Evolutionary conservation across 1,284 basidiomycete species (phyloP), one percentile per base, ranked within the genome.

Genomic region (Puccinia horiana): DNA sequence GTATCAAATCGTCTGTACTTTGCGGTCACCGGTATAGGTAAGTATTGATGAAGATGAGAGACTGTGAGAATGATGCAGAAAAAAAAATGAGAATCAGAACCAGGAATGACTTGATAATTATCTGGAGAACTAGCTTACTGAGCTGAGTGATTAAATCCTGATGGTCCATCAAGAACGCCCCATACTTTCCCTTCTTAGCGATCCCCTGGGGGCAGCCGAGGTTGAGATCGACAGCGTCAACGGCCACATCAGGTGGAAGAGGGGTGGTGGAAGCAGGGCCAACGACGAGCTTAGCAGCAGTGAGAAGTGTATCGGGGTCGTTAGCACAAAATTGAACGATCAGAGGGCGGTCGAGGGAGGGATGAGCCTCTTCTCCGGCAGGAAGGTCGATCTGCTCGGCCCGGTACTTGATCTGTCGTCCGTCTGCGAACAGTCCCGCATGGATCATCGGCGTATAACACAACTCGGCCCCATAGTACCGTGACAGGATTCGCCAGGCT

Each of bases 381-480:
- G 89, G 86, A 47, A 92, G 88, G 87, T 94, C 90, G 85, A 96
- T 96, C 83, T 91, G 90, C 69, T 90, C 89, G 83, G 90, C 89
- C 0, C 91, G 89, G 84, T 91, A 91, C 2, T 88, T 87, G 83
- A 90, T 89, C 1, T 88, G 52, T 35, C 83, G 88, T 20, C 89
- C 85, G 42, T 91, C 89, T 0, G 89, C 88, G 84, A 93, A 98
- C 86, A 94, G 91, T 90, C 93, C 94, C 76, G 95, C 93, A 85
- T 97, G 95, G 86, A 99, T 98, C 96, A 99, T 99, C 6, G 96
- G 96, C 0, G 95, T 95, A 86, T 98, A 99, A 14, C 91, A 90
- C 8, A 98, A 90, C 90, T 96, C 88, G 0, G 88, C 88, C 42
- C 95, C 94, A 85, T 97, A 95, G 83, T 92, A 89, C 77, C 96